Conservation (phyloP, 2,329 filamentous ascomycete genomes). For the Epichloe aotearoae region DNA sequence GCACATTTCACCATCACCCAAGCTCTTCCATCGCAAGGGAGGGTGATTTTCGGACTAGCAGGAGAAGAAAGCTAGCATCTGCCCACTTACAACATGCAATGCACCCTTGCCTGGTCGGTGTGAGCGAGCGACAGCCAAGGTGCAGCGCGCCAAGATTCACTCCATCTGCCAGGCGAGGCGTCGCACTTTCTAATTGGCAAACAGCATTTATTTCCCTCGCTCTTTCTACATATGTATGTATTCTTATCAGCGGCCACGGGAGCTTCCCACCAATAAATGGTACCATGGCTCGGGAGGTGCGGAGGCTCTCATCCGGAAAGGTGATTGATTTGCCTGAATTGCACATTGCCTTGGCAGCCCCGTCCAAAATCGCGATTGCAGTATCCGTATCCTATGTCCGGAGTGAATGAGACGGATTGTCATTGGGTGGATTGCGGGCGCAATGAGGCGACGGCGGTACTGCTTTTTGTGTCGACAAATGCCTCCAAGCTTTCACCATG, state of each 20-base stretch:
- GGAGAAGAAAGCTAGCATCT: background rate
- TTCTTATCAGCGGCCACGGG: background rate
- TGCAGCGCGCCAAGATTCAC: background rate
- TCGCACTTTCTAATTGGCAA: background rate
- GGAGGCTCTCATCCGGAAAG: background rate
- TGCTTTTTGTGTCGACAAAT: background rate
- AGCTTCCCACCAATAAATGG: background rate
- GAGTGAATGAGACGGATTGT: background rate
- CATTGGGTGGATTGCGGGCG: background rate
- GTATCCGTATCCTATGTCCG: too few species aligned
- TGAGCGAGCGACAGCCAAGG: background rate
- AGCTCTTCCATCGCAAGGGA: background rate
- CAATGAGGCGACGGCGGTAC: background rate
- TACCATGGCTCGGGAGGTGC: background rate
- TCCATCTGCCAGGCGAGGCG: slow-evolving; percentile 1
- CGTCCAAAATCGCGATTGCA: too few species aligned
- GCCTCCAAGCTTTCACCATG: background rate
- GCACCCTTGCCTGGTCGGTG: background rate
- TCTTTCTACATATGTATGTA: background rate
- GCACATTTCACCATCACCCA: background rate
- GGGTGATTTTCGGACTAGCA: background rate
- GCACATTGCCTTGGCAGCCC: background rate
- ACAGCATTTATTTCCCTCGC: background rate
- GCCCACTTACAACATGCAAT: background rate
- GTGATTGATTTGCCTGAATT: background rate